Evolutionary conservation across 371 early-diverging fungal species (phyloP).

Genomic region (Mortierella sp.): DNA sequence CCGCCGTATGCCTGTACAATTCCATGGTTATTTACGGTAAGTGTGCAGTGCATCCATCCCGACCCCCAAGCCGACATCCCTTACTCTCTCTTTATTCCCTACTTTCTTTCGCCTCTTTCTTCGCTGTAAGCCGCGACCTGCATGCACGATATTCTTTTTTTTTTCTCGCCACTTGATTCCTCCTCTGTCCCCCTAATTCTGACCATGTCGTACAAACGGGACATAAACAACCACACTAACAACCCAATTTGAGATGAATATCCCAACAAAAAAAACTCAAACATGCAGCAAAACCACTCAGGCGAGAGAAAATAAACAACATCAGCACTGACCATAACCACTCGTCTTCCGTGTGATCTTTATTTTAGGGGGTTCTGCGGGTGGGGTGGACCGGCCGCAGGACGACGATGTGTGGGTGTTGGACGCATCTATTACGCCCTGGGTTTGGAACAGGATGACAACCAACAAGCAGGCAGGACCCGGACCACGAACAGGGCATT

Average conservation of each 20-base stretch:
- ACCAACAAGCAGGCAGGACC: constrained; percentile 45
- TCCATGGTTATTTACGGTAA: constrained; percentile 54
- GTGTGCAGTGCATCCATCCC: constrained; percentile 10
- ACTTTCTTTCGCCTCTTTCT: not conserved
- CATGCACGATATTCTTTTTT: not conserved
- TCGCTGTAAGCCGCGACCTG: not conserved
- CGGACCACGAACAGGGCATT: constrained; percentile 45
- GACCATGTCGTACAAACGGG: constrained; percentile 1
- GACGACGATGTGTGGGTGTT: constrained; percentile 53
- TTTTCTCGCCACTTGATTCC: not conserved
- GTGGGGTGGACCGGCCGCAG: constrained; percentile 33
- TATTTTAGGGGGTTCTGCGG: constrained; percentile 25
- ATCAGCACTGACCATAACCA: constrained; percentile 32
- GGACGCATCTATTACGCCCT: constrained; percentile 35
- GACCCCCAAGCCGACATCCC: not conserved
- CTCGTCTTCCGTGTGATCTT: constrained; percentile 25
- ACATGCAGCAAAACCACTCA: constrained; percentile 6
- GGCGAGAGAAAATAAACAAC: not conserved
- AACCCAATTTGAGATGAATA: not conserved
- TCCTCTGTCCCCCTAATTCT: constrained; percentile 13
- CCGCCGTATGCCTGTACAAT: constrained; percentile 42
- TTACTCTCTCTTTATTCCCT: not conserved
- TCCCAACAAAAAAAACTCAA: not conserved
- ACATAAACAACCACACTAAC: constrained; percentile 16
- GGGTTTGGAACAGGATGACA: constrained; percentile 46